Conservation (phyloP, 306 rosid species). For the Dryas drummondii region DNA sequence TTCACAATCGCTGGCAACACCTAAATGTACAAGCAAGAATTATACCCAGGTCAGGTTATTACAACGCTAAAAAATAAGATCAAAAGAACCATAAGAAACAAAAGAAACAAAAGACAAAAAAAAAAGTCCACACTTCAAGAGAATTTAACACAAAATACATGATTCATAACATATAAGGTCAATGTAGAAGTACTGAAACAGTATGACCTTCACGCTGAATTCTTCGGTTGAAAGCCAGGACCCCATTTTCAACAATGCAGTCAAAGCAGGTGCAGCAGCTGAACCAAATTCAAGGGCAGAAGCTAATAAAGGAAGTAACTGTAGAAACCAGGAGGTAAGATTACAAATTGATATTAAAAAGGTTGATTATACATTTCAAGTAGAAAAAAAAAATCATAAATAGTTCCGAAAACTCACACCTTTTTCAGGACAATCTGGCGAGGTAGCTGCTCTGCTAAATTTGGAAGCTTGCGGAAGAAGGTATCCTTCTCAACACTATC, state of each 20-base stretch:
- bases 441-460: conserved; percentile 97
- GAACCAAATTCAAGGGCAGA: conserved; percentile 99
- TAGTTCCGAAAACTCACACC: conserved; percentile 44
- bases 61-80: conserved; percentile 18
- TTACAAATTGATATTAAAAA: conserved; percentile 30
- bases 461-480: conserved; percentile 98
- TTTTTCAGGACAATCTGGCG: conserved; percentile 89
- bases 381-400: conserved; percentile 11
- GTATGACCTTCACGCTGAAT: conserved; percentile 69
- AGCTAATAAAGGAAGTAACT: conserved; percentile 97
- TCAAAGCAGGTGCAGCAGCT: conserved; percentile 97
- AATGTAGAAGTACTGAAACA: conserved; percentile 20
- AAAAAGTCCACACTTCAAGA: not conserved
- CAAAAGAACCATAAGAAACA: not conserved
- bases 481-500: conserved; percentile 98
- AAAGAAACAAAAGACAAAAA: not conserved
- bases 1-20: conserved; percentile 84
- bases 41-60: conserved; percentile 19
- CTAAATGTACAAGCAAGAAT: conserved; percentile 40
- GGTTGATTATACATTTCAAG: conserved; percentile 4
- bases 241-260: conserved; percentile 95
- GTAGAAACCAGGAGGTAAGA: conserved; percentile 46
- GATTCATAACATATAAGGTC: conserved; percentile 1
- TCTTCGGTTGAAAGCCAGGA: conserved; percentile 92
- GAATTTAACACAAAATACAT: not conserved